Evolutionary conservation across 148 eudicot genomes (phyloP), one percentile per base, ranked within the genome.

Genomic region (Arctostaphylos glauca): DNA sequence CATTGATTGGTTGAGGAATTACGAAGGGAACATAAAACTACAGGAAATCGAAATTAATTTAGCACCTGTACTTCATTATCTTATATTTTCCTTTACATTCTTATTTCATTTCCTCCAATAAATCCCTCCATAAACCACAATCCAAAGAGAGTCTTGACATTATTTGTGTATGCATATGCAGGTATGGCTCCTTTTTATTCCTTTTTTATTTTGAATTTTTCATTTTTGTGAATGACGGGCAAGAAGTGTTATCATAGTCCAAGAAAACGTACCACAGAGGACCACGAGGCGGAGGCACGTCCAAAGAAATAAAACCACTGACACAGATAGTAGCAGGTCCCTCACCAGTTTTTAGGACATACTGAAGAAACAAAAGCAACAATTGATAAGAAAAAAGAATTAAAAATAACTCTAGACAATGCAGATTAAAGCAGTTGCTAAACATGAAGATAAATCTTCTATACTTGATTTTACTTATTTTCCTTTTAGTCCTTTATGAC

Each of bases 291-390:
- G 94, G 90, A 52, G 97, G 94, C 79, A 91, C 93, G 78, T 94
- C 98, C 66, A 95, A 87, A 59, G 95, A 95, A 77, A 88, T 91
- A 74, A 95, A 94, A 21, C 98, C 98, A 71, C 98, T 95, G 73
- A 94, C 79, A 87, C 98, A 95, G 72, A 91, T 81, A 19, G 87
- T 85, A 15, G 92, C 82, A 16, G 49, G 6, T 48, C 93, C 96
- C 86, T 85, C 91, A 25, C 96, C 96, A 12, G 89, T 87, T 91
- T 94, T 91, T 74, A 95, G 90, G 64, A 95, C 82, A 85, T 95
- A 95, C 98, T 95, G 93, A 71, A 72, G 85, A 18, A 85, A 52
- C 62, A 66, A 38, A 70, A 43, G 44, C 3, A 68, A 56, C 8
- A 4, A 18, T 6, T 38, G 41, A 53, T 38, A 38, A 82, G 74